Evolutionary conservation across 2,329 filamentous ascomycete species (phyloP), one percentile per base, ranked within the genome.

Genomic region (Penicillium expansum): DNA sequence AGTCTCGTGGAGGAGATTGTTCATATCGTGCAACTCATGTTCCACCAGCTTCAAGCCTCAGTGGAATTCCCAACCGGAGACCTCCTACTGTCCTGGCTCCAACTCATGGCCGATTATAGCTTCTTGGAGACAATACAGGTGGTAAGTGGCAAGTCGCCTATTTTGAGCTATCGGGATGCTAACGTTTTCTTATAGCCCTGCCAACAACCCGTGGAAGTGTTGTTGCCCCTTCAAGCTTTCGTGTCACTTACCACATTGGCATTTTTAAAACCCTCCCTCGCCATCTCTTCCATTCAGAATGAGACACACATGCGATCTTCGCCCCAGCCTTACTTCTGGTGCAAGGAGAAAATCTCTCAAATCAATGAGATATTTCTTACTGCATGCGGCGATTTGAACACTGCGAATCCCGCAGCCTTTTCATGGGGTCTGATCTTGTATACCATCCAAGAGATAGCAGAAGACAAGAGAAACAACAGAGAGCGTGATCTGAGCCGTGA

Each of bases 371-470:
- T 88, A n/a, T 80, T 96, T 33, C 75, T 87, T 24, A 77, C 80
- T 54, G 84, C 86, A 13, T 80, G 80, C 29, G 69, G 75, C 20
- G 82, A 82, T 16, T 79, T 84, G n/a, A 77, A 80, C 37, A 84
- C 84, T 35, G 89, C 89, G 20, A 86, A 84, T 54, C 90, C 91
- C 1, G 85, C 90, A 18, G 82, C 91, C 20, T 89, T 95, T 63
- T 85, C 89, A 3, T 97, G 92, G 92, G 86, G 87, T 4, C 79
- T 93, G 47, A 83, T 96, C 27, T 79, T 92, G 10, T 84, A 89
- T 66, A 81, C 83, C 27, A 85, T 94, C 76, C 84, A 85, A 62
- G 76, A 84, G 41, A 83, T 83, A 13, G 88, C 86, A 62, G 52
- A 51, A 29, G 4, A 10, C 18, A 24, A 3, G 7, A 50, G 38